phyloP scores from a whole-genome alignment of 2,329 filamentous ascomycete genomes.

The Fusarium chaquense region DNA sequence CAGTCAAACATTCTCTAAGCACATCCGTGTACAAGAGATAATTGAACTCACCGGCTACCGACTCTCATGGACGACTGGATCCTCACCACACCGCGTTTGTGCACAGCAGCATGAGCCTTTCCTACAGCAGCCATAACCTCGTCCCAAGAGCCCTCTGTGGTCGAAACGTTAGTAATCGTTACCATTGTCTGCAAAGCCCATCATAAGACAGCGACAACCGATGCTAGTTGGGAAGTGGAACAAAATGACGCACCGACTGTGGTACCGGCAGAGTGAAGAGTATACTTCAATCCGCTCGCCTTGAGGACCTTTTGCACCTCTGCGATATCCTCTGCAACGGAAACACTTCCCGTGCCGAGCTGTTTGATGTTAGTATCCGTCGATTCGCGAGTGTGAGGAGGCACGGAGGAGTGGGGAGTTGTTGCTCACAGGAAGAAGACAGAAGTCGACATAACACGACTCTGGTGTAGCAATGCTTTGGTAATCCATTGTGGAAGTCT shows the following conservation, averaged over 20 bases:
- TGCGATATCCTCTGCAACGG: constrained; percentile 86
- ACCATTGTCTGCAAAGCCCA: background rate
- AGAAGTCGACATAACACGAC: constrained; percentile 89
- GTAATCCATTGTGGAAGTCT: constrained; percentile 57
- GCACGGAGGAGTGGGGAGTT: background rate
- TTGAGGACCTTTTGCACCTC: constrained; percentile 88
- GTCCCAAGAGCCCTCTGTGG: constrained; percentile 88
- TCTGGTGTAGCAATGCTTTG: constrained; percentile 71
- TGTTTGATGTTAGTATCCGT: constrained; percentile 50
- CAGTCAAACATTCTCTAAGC: background rate
- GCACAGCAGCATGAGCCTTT: constrained; percentile 84
- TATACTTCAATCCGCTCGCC: constrained; percentile 82
- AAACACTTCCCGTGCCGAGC: constrained; percentile 83
- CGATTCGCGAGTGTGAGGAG: background rate
- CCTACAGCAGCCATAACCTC: constrained; percentile 86
- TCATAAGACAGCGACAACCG: too few relatives aligned
- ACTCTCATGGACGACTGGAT: constrained; percentile 92
- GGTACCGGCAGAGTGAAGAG: constrained; percentile 94
- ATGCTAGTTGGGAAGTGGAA: background rate
- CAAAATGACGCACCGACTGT: constrained; percentile 77
- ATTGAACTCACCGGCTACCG: constrained; percentile 74
- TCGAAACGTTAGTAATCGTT: background rate
- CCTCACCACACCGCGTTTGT: constrained; percentile 79
- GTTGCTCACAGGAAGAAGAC: constrained; percentile 79
- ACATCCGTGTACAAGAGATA: background rate